phyloP scores from a whole-genome alignment of 1,139 yeast species.

The Suhomyces coccinellae region DNA sequence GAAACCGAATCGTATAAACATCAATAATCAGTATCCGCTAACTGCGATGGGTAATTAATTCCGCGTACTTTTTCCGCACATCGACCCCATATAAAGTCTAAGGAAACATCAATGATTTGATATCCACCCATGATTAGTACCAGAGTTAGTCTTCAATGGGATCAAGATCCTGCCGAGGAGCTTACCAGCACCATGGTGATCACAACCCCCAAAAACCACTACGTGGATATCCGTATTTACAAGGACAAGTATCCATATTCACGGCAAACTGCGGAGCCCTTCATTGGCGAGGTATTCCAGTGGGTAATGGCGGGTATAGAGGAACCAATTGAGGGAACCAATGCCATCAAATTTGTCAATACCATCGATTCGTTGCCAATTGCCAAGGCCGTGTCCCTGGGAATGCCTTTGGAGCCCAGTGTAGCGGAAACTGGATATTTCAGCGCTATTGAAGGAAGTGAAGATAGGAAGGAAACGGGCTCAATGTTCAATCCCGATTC shows the following conservation, averaged over 20 bases:
- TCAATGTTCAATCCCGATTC: slow-evolving; percentile 51
- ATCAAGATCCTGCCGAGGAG: slow-evolving; percentile 44
- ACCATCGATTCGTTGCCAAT: slow-evolving; percentile 44
- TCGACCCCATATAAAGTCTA: slow-evolving; percentile 1
- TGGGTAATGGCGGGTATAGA: slow-evolving; percentile 46
- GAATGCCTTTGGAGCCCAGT: slow-evolving; percentile 24
- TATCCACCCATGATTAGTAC: slow-evolving; percentile 24
- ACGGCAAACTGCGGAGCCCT: slow-evolving; percentile 14
- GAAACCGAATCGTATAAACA: neutral
- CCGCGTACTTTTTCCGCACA: neutral
- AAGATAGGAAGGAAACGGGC: slow-evolving; percentile 55
- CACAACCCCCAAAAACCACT: slow-evolving; percentile 44
- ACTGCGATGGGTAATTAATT: slow-evolving; percentile 1
- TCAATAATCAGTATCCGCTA: neutral
- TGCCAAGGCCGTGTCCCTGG: slow-evolving; percentile 23
- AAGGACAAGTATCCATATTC: slow-evolving; percentile 26
- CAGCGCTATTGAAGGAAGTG: slow-evolving; percentile 36
- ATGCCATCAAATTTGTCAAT: slow-evolving; percentile 39
- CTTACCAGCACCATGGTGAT: slow-evolving; percentile 53
- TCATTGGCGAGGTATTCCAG: slow-evolving; percentile 31
- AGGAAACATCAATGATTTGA: neutral
- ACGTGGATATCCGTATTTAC: slow-evolving; percentile 44
- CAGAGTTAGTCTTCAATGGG: slow-evolving; percentile 56
- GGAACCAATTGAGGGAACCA: slow-evolving; percentile 28
- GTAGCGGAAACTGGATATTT: slow-evolving; percentile 51